A percentile compares a stretch with the other conserved stretches of the same genome.
Evolutionary conservation across 1,139 yeast species (phyloP).

Genomic region (Protomyces pachydermus): DNA sequence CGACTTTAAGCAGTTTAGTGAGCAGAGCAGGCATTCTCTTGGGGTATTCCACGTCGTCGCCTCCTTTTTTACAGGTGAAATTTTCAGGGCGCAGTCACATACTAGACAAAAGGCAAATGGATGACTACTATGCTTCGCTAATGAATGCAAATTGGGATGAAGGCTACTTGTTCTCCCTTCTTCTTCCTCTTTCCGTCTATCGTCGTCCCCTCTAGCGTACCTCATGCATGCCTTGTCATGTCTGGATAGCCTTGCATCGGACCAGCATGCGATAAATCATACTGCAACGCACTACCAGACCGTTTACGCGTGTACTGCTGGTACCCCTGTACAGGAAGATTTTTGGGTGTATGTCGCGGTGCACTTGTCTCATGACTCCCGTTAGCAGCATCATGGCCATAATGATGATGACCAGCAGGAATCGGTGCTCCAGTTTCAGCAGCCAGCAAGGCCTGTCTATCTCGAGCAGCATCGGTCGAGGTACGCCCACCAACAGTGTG

Average conservation of each 20-base stretch:
- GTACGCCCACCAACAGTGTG: not conserved
- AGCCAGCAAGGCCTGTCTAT: not conserved
- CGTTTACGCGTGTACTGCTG: not conserved
- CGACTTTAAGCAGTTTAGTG: too few relatives aligned
- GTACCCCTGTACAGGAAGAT: not conserved
- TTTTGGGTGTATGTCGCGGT: not conserved
- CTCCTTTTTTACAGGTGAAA: too few relatives aligned
- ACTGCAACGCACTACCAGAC: not conserved
- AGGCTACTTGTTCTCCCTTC: not conserved
- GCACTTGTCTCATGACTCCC: not conserved
- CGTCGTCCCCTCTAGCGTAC: too few relatives aligned
- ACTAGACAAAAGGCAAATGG: too few relatives aligned
- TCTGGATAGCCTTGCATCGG: not conserved
- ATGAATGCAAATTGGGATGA: not conserved
- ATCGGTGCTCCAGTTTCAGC: not conserved
- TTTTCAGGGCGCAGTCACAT: too few relatives aligned
- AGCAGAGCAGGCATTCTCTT: too few relatives aligned
- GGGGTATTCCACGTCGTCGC: too few relatives aligned
- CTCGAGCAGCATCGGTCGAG: not conserved
- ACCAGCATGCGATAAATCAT: not conserved
- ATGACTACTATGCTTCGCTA: not conserved
- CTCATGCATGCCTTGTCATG: not conserved
- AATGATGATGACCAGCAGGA: not conserved
- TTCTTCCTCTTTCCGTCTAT: not conserved
- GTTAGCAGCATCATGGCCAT: not conserved